Base-by-base conservation (phyloP, 352 stramenopile genomes). In the Achlya hypogyna region DNA sequence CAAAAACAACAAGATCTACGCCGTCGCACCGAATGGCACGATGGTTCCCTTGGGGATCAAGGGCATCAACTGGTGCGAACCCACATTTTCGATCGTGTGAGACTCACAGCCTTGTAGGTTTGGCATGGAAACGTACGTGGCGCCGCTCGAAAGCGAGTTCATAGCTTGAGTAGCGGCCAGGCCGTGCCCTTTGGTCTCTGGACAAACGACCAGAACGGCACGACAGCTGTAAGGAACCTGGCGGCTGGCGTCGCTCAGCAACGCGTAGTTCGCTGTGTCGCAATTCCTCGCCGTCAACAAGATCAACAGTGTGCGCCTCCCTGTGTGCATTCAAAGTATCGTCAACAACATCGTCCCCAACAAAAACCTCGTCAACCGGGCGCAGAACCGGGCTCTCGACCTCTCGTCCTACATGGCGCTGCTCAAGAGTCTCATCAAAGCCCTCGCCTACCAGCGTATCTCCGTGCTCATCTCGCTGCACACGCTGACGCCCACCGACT, bases 381-480 rank as follows among this genome's bases (percentile, higher is more conserved):
- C 82, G 54, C 83, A 74, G 23, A 90, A 90, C 72, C 82, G 78
- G 32, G 82, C 82, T 0, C 74, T 90, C 38, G 82, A 85, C 69
- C 74, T 87, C 59, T 78, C 72, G 56, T 72, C 77, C 53, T 90
- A 88, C 68, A 79, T 85, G 28, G 79, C 79, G 43, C 77, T 74
- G 3, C 70, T 90, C 60, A 68, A 87, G 71, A 77, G 74, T 16
- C 75, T 90, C 40, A 72, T 90, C 0, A 63, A 83, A 51, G 72
- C 75, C 3, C 69, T 90, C 0, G 77, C 73, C 0, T 90, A 87
- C 28, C 79, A 79, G 0, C 70, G 84, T 14, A 82, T 90, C 29
- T 72, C 77, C 0, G 79, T 89, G 31, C 72, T 89, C 58, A 85
- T 89, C 65, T 88, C 79, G 76, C 45, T 90, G 5, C 82, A 90